phyloP scores from a whole-genome alignment of 148 eudicot species.

The Silene latifolia region DNA sequence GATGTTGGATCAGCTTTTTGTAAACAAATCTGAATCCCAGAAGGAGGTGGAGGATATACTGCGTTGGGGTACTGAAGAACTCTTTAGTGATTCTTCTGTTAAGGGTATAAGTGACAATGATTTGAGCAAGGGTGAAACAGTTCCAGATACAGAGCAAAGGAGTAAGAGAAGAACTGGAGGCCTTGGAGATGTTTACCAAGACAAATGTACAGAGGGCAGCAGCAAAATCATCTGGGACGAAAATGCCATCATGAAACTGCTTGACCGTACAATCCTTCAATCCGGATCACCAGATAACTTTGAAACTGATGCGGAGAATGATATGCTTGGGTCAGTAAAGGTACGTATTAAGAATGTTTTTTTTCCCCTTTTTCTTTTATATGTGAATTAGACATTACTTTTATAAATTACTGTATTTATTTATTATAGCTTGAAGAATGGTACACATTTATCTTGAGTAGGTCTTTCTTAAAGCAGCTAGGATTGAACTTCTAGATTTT shows the following conservation, averaged over 20 bases:
- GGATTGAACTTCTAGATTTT: not conserved
- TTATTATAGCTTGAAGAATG: not conserved
- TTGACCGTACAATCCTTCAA: constrained; percentile 82
- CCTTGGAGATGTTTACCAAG: constrained; percentile 90
- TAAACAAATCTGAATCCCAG: constrained; percentile 90
- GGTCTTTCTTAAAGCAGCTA: not conserved
- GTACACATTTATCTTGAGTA: not conserved
- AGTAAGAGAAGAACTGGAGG: constrained; percentile 76
- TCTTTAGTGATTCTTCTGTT: constrained; percentile 56
- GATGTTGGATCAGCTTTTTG: constrained; percentile 98
- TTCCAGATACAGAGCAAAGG: constrained; percentile 56
- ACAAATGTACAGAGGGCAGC: constrained; percentile 81
- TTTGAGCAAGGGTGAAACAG: constrained; percentile 47
- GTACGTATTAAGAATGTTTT: constrained; percentile 29
- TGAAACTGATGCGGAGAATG: constrained; percentile 81
- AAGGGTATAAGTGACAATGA: constrained; percentile 53
- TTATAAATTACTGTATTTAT: not conserved
- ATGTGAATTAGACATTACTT: not conserved
- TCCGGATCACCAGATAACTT: constrained; percentile 56
- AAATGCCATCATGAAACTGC: constrained; percentile 79
- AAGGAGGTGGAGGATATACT: constrained; percentile 96
- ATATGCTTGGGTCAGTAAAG: constrained; percentile 99
- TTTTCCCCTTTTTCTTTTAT: not conserved
- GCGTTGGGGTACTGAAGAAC: constrained; percentile 98
- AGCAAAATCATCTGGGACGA: constrained; percentile 85